Base-by-base conservation (phyloP, 176 grass and related monocot species). In the Olyra latifolia region DNA sequence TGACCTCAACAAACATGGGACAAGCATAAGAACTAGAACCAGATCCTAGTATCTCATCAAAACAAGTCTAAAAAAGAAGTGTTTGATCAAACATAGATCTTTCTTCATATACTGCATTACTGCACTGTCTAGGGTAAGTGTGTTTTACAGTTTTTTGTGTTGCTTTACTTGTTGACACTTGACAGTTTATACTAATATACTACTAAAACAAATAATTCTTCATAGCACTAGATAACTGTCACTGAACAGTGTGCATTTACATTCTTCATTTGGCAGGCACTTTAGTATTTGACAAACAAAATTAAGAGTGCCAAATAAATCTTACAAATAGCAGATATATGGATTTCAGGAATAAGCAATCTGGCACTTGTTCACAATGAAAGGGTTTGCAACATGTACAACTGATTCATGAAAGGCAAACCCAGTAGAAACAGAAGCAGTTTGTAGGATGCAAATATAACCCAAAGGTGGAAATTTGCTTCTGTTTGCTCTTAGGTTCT, bases 401-500 rank as follows among this genome's bases (percentile, higher is more conserved):
- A 7, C 9, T 72, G 28, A 53, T 72, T 67, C 35, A 29, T 54
- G 71, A 39, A 55, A 55, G 10, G 22, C 6, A 10, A 10, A 19
- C 14, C 55, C 14, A 74, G 28, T 22, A 74, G 28, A 55, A 74
- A 39, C 32, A 35, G 17, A 39, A 38, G 28, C 49, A 55, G 20
- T 62, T 81, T 49, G 38, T 71, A 81, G 42, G 42, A 72, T 62
- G 56, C 42, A 72, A 82, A 38, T 71, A 60, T 30, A 82, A 66
- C 11, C 30, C 57, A 77, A 27, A 62, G n/a, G 57, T 47, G 41
- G 11, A 22, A 47, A 62, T 14, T 13, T 16, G 11, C 16, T 50
- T 50, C 35, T 25, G 52, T 66, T 66, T 66, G 32, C n/a, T 66
- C 60, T 52, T 14, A 41, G 12, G 60, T 1, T 49, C 41, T 24